phyloP scores from a whole-genome alignment of 2,329 filamentous ascomycete genomes.

The Fragosphaeria purpurea region DNA sequence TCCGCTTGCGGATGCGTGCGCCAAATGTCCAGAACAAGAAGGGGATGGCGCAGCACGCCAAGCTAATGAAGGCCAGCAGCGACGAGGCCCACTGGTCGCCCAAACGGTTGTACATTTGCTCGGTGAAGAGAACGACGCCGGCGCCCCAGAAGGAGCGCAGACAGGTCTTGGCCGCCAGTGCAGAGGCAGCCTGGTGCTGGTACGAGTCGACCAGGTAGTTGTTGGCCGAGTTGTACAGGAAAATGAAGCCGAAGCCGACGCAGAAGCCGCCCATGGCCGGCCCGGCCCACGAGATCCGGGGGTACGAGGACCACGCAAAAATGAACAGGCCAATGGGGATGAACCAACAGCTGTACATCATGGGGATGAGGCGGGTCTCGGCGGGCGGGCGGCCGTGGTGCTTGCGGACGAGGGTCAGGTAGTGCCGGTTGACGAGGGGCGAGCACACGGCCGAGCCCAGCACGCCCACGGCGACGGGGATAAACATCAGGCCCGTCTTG shows the following conservation, averaged over 20 bases:
- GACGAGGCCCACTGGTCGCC: conserved; percentile 68
- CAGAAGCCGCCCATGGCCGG: conserved; percentile 61
- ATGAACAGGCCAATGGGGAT: conserved; percentile 47
- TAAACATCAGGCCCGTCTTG: conserved; percentile 77
- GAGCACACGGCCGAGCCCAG: conserved; percentile 55
- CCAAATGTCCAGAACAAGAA: conserved; percentile 75
- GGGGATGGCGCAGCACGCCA: conserved; percentile 74
- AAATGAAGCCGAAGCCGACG: conserved; percentile 74
- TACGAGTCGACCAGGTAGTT: conserved; percentile 60
- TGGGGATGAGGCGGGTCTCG: conserved; percentile 69
- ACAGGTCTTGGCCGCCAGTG: conserved; percentile 72
- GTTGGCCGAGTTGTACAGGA: conserved; percentile 70
- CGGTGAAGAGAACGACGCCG: conserved; percentile 65
- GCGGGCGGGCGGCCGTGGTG: conserved; percentile 66
- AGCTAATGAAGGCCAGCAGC: conserved; percentile 61
- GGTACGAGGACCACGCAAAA: conserved; percentile 52
- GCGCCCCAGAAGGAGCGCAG: conserved; percentile 75
- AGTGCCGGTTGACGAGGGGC: conserved; percentile 72
- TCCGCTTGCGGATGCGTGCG: conserved; percentile 55
- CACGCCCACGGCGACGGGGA: conserved; percentile 67
- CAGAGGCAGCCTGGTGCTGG: conserved; percentile 66
- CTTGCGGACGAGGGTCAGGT: conserved; percentile 52
- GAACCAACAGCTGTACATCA: conserved; percentile 69
- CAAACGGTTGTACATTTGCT: conserved; percentile 67
- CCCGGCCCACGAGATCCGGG: conserved; percentile 56